Evolutionary conservation across 2,329 filamentous ascomycete genomes (phyloP).

Genomic region (Zymoseptoria brevis): DNA sequence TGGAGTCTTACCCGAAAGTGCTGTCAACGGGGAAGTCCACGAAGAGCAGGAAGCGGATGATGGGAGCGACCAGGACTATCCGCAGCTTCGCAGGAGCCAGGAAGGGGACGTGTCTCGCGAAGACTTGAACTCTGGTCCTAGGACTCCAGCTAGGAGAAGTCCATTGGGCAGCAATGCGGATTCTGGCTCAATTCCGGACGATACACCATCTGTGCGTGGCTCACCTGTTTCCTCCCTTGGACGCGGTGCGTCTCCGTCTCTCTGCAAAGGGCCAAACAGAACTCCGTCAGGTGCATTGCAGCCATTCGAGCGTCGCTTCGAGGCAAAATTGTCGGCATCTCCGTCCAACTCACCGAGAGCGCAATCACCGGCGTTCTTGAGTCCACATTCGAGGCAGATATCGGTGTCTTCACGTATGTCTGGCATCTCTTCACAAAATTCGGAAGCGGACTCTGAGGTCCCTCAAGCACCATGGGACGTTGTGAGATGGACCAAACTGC

Average conservation of each 20-base stretch:
- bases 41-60: slow-evolving; percentile 10
- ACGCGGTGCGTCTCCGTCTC: slow-evolving; percentile 59
- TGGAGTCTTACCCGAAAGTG: slow-evolving; percentile 5
- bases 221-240: slow-evolving; percentile 55
- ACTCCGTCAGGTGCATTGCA: slow-evolving; percentile 74
- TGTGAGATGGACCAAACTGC: slow-evolving; percentile 87
- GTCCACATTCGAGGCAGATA: slow-evolving; percentile 65
- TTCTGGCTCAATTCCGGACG: slow-evolving; percentile 70
- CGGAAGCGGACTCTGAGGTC: slow-evolving; percentile 38
- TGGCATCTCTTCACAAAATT: slow-evolving; percentile 63
- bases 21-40: slow-evolving; percentile 6
- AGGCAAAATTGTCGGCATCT: slow-evolving; percentile 69
- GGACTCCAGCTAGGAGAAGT: slow-evolving; percentile 21
- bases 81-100: slow-evolving; percentile 13
- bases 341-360: slow-evolving; percentile 56
- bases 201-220: slow-evolving; percentile 71
- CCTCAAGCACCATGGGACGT: slow-evolving; percentile 89
- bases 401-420: slow-evolving; percentile 36
- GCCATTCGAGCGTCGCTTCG: slow-evolving; percentile 91
- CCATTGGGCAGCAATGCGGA: slow-evolving; percentile 56
- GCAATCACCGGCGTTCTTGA: slow-evolving; percentile 68
- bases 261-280: slow-evolving; percentile 56
- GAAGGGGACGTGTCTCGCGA: slow-evolving; percentile 6
- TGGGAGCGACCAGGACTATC: slow-evolving; percentile 17
- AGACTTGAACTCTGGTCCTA: slow-evolving; percentile 15